These are phyloP conservation scores for Mortierella sp. DNA, from an alignment of 371 early-diverging fungal species.

Conservation along the genomic window DNA sequence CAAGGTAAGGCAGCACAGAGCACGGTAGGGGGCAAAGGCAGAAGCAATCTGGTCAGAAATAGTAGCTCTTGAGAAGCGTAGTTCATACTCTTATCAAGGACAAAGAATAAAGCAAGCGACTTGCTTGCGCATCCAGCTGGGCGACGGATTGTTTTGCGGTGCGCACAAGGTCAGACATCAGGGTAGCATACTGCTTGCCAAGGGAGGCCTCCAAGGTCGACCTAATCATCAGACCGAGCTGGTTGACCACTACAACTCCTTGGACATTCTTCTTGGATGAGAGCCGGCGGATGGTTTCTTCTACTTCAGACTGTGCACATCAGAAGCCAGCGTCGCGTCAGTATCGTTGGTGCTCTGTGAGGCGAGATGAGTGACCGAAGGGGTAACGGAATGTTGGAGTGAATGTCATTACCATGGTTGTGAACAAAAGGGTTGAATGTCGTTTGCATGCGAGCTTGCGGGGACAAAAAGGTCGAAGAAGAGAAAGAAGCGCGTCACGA, in stretches of 20 bases:
- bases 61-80: not conserved
- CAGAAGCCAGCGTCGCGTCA: not conserved
- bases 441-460: not conserved
- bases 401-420: not conserved
- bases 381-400: not conserved
- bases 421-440: constrained; percentile 9
- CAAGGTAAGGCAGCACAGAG: not conserved
- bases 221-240: constrained; percentile 87
- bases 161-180: constrained; percentile 81
- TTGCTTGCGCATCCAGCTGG: constrained; percentile 81
- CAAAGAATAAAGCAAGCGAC: not conserved
- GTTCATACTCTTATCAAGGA: not conserved
- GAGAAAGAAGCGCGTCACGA: constrained; percentile 1
- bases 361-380: not conserved
- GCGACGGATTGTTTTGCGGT: constrained; percentile 76
- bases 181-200: constrained; percentile 84
- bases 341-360: not conserved
- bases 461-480: not conserved
- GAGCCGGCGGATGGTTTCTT: constrained; percentile 93
- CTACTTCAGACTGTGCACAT: constrained; percentile 76
- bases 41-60: not conserved
- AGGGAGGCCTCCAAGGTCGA: constrained; percentile 87
- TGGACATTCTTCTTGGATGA: constrained; percentile 86
- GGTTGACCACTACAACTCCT: constrained; percentile 83
- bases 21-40: not conserved